Percentiles rank a stretch among this genome's conserved stretches.
phyloP scores from a whole-genome alignment of 768 basidiomycete genomes.

The Rhizopogon rudus region DNA sequence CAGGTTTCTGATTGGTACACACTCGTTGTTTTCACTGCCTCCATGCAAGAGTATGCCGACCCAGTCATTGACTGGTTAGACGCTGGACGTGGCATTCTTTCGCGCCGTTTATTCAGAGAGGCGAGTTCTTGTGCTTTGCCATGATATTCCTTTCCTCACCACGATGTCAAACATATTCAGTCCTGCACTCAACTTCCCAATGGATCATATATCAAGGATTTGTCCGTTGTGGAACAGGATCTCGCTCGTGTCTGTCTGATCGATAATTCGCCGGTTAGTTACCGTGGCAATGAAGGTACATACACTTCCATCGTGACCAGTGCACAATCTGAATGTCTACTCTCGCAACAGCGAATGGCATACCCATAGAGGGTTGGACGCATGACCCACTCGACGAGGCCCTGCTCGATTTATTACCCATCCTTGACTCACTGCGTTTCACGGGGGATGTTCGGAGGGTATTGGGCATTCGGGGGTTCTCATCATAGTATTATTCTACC shows the following conservation, averaged over 20 bases:
- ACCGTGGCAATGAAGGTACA: conserved; percentile 88
- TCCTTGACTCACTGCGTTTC: conserved; percentile 94
- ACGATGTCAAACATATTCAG: conserved; percentile 33
- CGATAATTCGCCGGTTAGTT: conserved; percentile 94
- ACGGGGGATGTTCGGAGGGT: conserved; percentile 93
- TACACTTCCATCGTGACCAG: conserved; percentile 2
- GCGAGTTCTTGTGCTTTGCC: conserved; percentile 39
- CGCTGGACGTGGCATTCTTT: conserved; percentile 86
- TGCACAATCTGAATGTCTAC: conserved; percentile 2
- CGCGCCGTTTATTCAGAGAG: conserved; percentile 87
- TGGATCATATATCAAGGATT: conserved; percentile 93
- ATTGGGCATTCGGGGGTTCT: conserved; percentile 65
- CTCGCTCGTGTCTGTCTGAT: conserved; percentile 91
- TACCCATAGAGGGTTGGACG: conserved; percentile 99
- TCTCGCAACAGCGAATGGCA: conserved; percentile 75
- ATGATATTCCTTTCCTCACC: background rate
- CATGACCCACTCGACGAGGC: conserved; percentile 97
- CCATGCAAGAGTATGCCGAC: conserved; percentile 99
- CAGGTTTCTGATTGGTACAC: conserved; percentile 99
- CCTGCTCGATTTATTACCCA: conserved; percentile 88
- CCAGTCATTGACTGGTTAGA: conserved; percentile 99
- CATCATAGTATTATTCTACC: conserved; percentile 23
- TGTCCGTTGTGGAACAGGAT: conserved; percentile 83
- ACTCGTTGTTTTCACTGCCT: conserved; percentile 96
- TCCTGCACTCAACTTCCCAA: conserved; percentile 91